These are phyloP conservation scores for Monosporascus sp. DNA, from an alignment of 2,329 filamentous ascomycete species.

Conservation along the genomic window DNA sequence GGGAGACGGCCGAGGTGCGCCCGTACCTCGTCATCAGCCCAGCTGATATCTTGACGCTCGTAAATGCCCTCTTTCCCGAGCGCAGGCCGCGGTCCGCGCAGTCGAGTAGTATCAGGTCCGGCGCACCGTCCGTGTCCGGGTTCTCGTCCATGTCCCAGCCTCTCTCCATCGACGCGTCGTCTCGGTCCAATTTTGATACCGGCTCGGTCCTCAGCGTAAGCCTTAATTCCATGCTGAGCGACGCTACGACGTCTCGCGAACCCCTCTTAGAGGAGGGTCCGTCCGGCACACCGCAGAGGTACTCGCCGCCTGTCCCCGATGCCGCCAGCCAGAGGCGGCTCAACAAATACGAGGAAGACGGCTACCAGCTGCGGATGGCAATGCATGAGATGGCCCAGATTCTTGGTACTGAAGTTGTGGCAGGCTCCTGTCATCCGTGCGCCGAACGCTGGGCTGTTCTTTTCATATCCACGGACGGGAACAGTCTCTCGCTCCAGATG, in stretches of 20 bases:
- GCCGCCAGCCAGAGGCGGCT: conserved; percentile 36
- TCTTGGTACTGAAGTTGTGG: conserved; percentile 57
- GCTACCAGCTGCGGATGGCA: conserved; percentile 59
- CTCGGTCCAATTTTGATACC: conserved; percentile 55
- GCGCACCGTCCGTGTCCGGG: conserved; percentile 61
- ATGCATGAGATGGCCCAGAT: conserved; percentile 66
- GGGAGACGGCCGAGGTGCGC: conserved; percentile 73
- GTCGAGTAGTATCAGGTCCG: conserved; percentile 59
- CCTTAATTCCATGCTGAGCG: conserved; percentile 66
- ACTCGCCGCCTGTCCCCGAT: conserved; percentile 47
- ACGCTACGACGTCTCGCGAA: conserved; percentile 60
- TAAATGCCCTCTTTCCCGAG: conserved; percentile 80
- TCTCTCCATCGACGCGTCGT: conserved; percentile 54
- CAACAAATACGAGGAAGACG: conserved; percentile 57
- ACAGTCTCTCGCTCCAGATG: conserved; percentile 64
- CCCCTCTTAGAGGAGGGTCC: conserved; percentile 53
- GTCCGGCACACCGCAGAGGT: conserved; percentile 45
- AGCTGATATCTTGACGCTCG: conserved; percentile 71
- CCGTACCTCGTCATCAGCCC: conserved; percentile 76
- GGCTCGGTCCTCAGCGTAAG: conserved; percentile 68
- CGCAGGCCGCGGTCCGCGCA: conserved; percentile 58
- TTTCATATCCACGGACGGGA: conserved; percentile 70
- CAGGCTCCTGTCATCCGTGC: conserved; percentile 70
- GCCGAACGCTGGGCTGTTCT: conserved; percentile 79
- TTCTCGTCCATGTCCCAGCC: conserved; percentile 63